phyloP scores from a whole-genome alignment of 78 protist genomes.

The Mantamonas sphyraenae region DNA sequence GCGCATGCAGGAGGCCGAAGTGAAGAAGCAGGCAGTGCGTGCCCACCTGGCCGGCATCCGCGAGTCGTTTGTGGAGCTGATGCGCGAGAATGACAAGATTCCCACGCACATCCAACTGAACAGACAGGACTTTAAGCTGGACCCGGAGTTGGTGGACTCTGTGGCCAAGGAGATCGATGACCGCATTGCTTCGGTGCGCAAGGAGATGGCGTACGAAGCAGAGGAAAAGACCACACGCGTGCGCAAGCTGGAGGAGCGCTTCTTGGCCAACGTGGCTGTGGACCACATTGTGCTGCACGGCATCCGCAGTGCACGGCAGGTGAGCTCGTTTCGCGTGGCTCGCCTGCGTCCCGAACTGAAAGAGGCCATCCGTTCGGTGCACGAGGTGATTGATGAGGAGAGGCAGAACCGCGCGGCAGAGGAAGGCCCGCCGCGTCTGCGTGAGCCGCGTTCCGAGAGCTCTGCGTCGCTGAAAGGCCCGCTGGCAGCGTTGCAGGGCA shows the following conservation, averaged over 20 bases:
- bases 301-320: neutral
- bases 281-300: slow-evolving; percentile 12
- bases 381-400: slow-evolving; percentile 21
- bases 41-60: neutral
- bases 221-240: neutral
- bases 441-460: no score
- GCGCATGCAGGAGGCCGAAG: slow-evolving; percentile 15
- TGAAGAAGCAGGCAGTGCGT: slow-evolving; percentile 24
- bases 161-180: neutral
- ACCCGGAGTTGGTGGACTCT: slow-evolving; percentile 13
- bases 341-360: slow-evolving; percentile 1
- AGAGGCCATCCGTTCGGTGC: slow-evolving; percentile 27
- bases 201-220: slow-evolving; percentile 15
- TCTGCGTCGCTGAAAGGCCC: no score
- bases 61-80: slow-evolving; percentile 8
- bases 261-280: neutral
- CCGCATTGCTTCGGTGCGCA: neutral
- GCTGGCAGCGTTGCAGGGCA: neutral
- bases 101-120: slow-evolving; percentile 1
- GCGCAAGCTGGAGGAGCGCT: neutral
- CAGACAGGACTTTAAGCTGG: slow-evolving; percentile 17
- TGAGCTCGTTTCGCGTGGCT: slow-evolving; percentile 16
- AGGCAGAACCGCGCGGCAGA: neutral
- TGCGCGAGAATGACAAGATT: slow-evolving; percentile 5
- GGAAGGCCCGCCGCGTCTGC: no score